Conservation (phyloP, 2,329 filamentous ascomycete genomes). For the Thielaviopsis ethacetica region DNA sequence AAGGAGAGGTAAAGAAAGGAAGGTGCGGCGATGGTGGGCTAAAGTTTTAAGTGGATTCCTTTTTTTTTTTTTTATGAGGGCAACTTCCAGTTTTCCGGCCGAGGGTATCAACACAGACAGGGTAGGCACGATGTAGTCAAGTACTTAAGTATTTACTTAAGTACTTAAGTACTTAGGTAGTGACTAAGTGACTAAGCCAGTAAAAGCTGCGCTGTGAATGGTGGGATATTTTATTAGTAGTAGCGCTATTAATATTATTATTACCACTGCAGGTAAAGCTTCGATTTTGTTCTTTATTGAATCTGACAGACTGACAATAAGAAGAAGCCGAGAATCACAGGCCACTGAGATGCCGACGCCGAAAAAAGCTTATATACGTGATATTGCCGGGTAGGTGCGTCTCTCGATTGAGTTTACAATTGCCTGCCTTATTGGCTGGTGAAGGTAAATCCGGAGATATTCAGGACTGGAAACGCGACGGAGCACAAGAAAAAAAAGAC, state of each 20-base stretch:
- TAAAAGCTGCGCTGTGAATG: too few relatives aligned
- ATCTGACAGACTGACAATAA: too few relatives aligned
- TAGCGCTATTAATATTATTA: too few relatives aligned
- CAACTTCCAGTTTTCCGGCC: conserved; percentile 10
- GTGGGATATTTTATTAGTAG: too few relatives aligned
- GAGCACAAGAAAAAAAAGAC: neutral
- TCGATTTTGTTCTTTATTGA: too few relatives aligned
- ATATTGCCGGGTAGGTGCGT: neutral
- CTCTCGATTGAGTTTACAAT: neutral
- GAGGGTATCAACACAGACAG: too few relatives aligned
- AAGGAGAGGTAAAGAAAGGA: neutral
- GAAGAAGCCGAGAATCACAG: neutral
- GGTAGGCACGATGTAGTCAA: too few relatives aligned
- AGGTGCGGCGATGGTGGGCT: neutral
- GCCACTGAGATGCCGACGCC: neutral
- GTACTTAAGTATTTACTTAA: too few relatives aligned
- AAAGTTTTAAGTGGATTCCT: neutral
- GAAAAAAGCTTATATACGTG: neutral
- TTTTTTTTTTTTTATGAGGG: neutral
- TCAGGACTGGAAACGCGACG: neutral
- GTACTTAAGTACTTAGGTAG: too few relatives aligned
- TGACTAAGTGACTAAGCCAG: too few relatives aligned
- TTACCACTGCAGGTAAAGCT: too few relatives aligned
- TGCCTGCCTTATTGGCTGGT: too few relatives aligned
- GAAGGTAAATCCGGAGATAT: neutral